Base-by-base conservation (phyloP, 1,284 basidiomycete species). In the Clitocybe nebularis region DNA sequence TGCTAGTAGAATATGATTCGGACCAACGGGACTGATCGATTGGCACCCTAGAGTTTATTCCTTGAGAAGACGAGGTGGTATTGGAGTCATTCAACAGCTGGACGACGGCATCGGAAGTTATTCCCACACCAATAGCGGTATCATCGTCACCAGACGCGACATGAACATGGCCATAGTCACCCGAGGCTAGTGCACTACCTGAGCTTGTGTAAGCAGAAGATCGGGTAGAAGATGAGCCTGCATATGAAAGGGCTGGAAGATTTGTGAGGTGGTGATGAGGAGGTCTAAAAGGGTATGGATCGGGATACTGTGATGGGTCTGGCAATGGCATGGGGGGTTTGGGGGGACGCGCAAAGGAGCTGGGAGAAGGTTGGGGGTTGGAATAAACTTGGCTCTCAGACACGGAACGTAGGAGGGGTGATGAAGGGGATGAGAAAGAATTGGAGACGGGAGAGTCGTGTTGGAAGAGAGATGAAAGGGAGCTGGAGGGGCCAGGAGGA, bases 181-280 rank as follows among this genome's bases (percentile, higher is more conserved):
- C 70, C 36, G 77, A 76, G 16, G 69, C 66, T 21, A 75, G 58
- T 8, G 72, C 69, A 58, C 79, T 81, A 41, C 78, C 82, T 20
- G 77, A 79, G 56, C 72, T 81, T 17, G 83, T 81, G 57, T 86
- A 86, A 7, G 84, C 82, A 6, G 84, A 87, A 2, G 86, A 88
- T 44, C 85, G 76, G 5, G 84, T 79, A 3, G 84, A 88, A 7
- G 82, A 80, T 1, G 84, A 84, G 39, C 75, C 75, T 29, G 75
- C 73, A 3, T 80, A 82, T 3, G 84, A 86, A 39, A 85, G 75
- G 14, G 78, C 67, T 3, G 78, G 77, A 29, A 70, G 69, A 25
- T 66, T 60, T 4, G 67, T 63, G 4, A 68, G 60, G 47, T 69
- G 62, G 35, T 69, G 65, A 26, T 66, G 70, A n/a, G 66, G 64